Conservation (phyloP, 305 asterid species). For the Ilex paraguariensis region DNA sequence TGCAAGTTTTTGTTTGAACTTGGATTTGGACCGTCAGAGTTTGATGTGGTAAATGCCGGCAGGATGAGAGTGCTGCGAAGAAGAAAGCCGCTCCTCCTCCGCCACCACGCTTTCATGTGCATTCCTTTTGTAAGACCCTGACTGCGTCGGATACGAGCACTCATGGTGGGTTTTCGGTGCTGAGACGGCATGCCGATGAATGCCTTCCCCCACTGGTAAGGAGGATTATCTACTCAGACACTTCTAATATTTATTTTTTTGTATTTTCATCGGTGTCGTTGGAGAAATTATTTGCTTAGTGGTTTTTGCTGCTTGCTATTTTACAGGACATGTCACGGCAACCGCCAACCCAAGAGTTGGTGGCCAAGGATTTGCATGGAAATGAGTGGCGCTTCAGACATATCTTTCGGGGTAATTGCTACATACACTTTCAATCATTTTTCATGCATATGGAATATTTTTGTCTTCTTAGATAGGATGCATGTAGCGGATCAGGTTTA, state of each 20-base stretch:
- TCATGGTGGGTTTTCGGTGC: conserved; percentile 91
- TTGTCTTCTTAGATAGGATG: no score
- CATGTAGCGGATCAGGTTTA: no score
- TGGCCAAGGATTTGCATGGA: conserved; percentile 89
- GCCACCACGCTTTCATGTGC: conserved; percentile 61
- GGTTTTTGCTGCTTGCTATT: conserved; percentile 10
- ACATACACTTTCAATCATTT: conserved; percentile 1
- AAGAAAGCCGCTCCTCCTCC: conserved; percentile 50
- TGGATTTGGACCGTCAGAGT: conserved; percentile 22
- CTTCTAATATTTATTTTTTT: not conserved
- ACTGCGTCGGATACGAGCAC: conserved; percentile 97
- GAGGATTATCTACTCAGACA: not conserved
- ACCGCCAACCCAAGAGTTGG: conserved; percentile 93
- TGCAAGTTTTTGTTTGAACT: not conserved
- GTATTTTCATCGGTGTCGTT: not conserved
- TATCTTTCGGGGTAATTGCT: conserved; percentile 66
- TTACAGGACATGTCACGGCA: conserved; percentile 89
- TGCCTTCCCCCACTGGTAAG: conserved; percentile 92
- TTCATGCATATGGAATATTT: no score
- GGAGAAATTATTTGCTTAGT: conserved; percentile 7
- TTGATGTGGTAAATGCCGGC: conserved; percentile 5
- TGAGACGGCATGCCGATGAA: conserved; percentile 97
- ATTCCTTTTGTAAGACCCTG: conserved; percentile 90
- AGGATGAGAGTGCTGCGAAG: conserved; percentile 66
- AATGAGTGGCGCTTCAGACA: conserved; percentile 91